Evolutionary conservation across 192 early-diverging fungal genomes (phyloP).

Genomic region (Geranomyces variabilis): DNA sequence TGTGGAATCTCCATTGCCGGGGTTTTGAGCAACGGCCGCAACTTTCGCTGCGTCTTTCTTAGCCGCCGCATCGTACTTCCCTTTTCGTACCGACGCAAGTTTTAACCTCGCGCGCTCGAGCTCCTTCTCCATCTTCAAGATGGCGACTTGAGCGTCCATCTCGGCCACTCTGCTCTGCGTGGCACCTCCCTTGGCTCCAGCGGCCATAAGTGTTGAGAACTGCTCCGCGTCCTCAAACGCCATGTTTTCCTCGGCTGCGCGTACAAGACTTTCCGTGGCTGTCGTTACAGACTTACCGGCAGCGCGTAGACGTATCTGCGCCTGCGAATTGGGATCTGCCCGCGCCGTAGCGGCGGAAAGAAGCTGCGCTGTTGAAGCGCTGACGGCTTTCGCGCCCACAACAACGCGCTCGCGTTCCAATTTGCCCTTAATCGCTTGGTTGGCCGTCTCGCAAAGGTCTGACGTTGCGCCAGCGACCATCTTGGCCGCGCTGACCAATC

Average conservation of each 20-base stretch:
- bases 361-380: slow-evolving; percentile 55
- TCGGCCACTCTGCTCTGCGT: slow-evolving; percentile 47
- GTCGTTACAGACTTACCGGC: slow-evolving; percentile 59
- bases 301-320: slow-evolving; percentile 54
- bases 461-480: slow-evolving; percentile 49
- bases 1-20: background rate
- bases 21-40: background rate
- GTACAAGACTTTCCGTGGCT: slow-evolving; percentile 58
- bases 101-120: slow-evolving; percentile 54
- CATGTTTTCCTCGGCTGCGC: slow-evolving; percentile 50
- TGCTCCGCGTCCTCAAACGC: slow-evolving; percentile 52
- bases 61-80: slow-evolving; percentile 42
- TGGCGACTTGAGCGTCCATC: slow-evolving; percentile 60
- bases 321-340: slow-evolving; percentile 43
- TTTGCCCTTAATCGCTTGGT: slow-evolving; percentile 48
- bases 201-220: slow-evolving; percentile 29
- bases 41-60: slow-evolving; percentile 1
- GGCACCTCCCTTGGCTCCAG: slow-evolving; percentile 14
- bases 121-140: slow-evolving; percentile 65
- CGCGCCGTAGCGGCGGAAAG: slow-evolving; percentile 50
- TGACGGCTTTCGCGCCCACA: slow-evolving; percentile 49
- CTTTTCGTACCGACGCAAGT: slow-evolving; percentile 56
- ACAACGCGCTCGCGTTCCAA: slow-evolving; percentile 52
- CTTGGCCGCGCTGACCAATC: slow-evolving; percentile 61
- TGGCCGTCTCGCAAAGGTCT: slow-evolving; percentile 60